Conservation (phyloP, 352 stramenopile species). For the Globisporangium radiosum region DNA sequence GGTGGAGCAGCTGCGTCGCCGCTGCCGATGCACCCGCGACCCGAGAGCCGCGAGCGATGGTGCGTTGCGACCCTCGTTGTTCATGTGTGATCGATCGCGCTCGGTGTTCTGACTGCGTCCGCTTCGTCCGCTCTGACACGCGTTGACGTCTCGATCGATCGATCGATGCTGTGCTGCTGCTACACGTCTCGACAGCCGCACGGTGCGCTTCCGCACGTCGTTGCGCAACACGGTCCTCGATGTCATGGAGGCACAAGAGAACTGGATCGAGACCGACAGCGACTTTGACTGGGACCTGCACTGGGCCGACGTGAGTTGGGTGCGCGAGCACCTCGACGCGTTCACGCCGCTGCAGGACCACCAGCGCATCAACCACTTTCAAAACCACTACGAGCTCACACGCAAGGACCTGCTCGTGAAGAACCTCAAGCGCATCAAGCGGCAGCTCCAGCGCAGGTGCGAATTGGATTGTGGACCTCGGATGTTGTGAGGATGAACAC, state of each 20-base stretch:
- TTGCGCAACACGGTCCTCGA: conserved; percentile 79
- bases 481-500: too few relatives aligned
- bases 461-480: not conserved
- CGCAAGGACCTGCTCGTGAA: conserved; percentile 87
- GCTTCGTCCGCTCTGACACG: too few relatives aligned
- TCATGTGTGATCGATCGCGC: too few relatives aligned
- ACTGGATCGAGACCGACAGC: conserved; percentile 71
- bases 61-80: not conserved
- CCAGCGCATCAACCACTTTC: conserved; percentile 88
- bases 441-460: conserved; percentile 66
- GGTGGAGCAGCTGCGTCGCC: not conserved
- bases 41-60: conserved; percentile 9
- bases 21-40: not conserved
- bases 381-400: conserved; percentile 91
- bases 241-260: conserved; percentile 43
- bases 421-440: conserved; percentile 89
- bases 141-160: too few relatives aligned
- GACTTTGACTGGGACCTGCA: conserved; percentile 80
- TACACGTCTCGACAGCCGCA: conserved; percentile 3
- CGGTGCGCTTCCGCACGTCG: conserved; percentile 52
- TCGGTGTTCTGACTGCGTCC: too few relatives aligned
- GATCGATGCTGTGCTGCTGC: too few relatives aligned
- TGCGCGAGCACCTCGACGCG: conserved; percentile 68
- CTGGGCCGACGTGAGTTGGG: conserved; percentile 81
- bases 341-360: conserved; percentile 59